Conservation (phyloP, 1,284 basidiomycete genomes). For the Rhizoctonia solani region DNA sequence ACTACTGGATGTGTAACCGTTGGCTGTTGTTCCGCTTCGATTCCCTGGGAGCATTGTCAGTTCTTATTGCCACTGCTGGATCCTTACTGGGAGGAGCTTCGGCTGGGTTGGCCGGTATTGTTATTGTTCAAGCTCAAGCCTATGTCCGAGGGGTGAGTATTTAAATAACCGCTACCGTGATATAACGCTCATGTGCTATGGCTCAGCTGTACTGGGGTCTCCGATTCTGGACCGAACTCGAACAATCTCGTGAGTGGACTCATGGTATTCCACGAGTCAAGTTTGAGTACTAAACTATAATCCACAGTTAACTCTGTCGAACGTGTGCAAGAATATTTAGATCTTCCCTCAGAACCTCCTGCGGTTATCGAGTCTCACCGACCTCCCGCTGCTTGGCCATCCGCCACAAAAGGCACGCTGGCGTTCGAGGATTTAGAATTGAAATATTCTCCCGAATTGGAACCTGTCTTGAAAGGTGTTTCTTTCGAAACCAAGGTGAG, state of each 20-base stretch:
- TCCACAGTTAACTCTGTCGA: slow-evolving; percentile 12
- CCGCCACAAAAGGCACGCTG: not conserved
- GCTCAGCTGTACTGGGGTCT: slow-evolving; percentile 24
- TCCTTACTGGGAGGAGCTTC: not conserved
- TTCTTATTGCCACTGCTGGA: slow-evolving; percentile 7
- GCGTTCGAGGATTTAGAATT: slow-evolving; percentile 11
- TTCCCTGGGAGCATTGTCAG: slow-evolving; percentile 1
- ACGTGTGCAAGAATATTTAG: slow-evolving; percentile 18
- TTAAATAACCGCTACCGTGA: not conserved
- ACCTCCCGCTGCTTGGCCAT: slow-evolving; percentile 30
- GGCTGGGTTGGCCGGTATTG: not conserved
- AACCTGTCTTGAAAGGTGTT: slow-evolving; percentile 14
- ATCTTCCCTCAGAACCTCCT: slow-evolving; percentile 7
- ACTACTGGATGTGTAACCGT: slow-evolving; percentile 17
- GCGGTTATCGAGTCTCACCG: slow-evolving; percentile 16
- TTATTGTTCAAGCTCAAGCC: slow-evolving; percentile 2
- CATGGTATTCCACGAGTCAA: not conserved
- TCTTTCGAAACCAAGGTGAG: slow-evolving; percentile 6
- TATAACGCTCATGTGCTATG: not conserved
- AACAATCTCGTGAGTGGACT: not conserved
- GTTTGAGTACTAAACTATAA: not conserved
- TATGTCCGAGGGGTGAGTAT: slow-evolving; percentile 9
- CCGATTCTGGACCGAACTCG: slow-evolving; percentile 14
- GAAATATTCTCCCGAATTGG: slow-evolving; percentile 24
- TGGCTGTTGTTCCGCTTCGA: slow-evolving; percentile 8